Conservation (phyloP, 805 yeast species). For the Ogataea corticis region DNA sequence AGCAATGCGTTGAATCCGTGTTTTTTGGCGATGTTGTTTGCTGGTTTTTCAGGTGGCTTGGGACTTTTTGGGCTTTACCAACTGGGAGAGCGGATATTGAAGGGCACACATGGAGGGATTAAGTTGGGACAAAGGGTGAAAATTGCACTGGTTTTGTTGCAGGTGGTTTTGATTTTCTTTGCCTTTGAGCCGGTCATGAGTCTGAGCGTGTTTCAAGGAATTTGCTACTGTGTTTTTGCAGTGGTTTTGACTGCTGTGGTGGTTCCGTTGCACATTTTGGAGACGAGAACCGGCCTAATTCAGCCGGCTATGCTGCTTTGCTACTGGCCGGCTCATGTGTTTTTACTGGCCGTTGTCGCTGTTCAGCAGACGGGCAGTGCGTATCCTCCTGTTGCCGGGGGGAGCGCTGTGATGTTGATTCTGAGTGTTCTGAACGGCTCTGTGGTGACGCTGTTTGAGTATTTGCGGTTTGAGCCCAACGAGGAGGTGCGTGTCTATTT, state of each 20-base stretch:
- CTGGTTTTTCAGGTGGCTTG: constrained; percentile 10
- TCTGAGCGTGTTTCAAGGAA: constrained; percentile 4
- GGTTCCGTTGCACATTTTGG: constrained; percentile 46
- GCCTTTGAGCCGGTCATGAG: constrained; percentile 9
- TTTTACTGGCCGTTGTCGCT: constrained; percentile 13
- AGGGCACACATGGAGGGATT: constrained; percentile 15
- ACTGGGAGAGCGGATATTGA: constrained; percentile 10
- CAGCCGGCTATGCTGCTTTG: constrained; percentile 41
- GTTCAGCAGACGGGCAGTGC: constrained; percentile 36
- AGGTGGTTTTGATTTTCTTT: constrained; percentile 9
- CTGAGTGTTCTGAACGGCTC: constrained; percentile 33
- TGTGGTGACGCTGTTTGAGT: constrained; percentile 41
- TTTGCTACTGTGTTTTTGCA: constrained; percentile 15
- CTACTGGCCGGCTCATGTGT: constrained; percentile 40
- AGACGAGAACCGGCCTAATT: constrained; percentile 39
- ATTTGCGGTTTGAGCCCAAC: constrained; percentile 39
- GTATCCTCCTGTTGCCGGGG: constrained; percentile 15
- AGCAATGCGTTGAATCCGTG: constrained; percentile 34
- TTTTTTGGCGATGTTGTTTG: constrained; percentile 27
- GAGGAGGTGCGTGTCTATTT: constrained; percentile 37
- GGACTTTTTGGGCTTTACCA: constrained; percentile 25
- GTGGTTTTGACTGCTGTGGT: constrained; percentile 28
- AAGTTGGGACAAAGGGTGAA: constrained; percentile 14
- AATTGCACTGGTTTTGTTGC: constrained; percentile 12
- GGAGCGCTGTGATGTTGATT: constrained; percentile 12